Evolutionary conservation across 768 basidiomycete species (phyloP), one percentile per base, ranked within the genome.

Genomic region (Kwoniella dejecticola): DNA sequence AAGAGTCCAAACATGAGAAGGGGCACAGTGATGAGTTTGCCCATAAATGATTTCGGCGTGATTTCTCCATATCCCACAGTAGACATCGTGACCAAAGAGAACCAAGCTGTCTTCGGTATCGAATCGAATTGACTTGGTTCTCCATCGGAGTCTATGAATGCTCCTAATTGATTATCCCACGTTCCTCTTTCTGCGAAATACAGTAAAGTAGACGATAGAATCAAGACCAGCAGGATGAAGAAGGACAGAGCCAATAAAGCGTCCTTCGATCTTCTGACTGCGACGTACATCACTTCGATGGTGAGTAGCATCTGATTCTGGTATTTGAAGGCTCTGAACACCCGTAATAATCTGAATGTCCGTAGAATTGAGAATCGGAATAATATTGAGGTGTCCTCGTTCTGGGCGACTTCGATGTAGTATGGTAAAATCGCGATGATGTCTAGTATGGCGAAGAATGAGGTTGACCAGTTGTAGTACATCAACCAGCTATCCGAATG

Each of bases 21-120:
- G 0, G 92, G 92, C 0, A 94, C 80, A 0, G 92, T 91, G 67
- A 95, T 82, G 33, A 94, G 81, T 1, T 90, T 87, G 0, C 92
- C 92, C n/a, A 94, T 82, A 77, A 89, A 87, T 1, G 90, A 90
- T 12, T 89, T 85, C 0, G 92, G 92, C 0, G 89, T 90, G 55
- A 93, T 90, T 77, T 95, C 92, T 36, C 92, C 92, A 68, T 92
- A 95, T 12, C 92, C 90, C 0, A 91, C 89, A 0, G 91, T 93
- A 2, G 88, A 89, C 64, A 93, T 92, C 0, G 91, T 71, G 38
- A 76, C 68, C 26, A 75, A 57, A 0, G 83, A 85, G 70, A 80
- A 88, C 89, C 91, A 93, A 0, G 85, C 88, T 3, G 88, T 87
- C 12, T 86, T 86, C 6, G 88, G 88, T 60, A 89, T 89, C 29